A percentile compares a stretch with the other conserved stretches of the same genome.
These are phyloP conservation scores for Pythium chondricola DNA, from an alignment of 352 stramenopile genomes.

Conservation along the genomic window DNA sequence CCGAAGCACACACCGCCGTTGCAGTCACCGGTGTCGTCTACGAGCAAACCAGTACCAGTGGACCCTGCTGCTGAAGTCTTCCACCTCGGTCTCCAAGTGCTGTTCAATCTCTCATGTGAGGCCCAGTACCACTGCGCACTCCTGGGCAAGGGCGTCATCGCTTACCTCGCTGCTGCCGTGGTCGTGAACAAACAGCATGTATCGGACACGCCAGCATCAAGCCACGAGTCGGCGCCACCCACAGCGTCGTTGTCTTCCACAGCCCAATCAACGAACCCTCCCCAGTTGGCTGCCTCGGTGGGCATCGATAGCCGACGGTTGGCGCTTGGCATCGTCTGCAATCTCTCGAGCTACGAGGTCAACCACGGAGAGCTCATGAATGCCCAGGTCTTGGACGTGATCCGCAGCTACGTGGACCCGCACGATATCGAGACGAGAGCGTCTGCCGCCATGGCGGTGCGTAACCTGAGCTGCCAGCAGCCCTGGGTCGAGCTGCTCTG, in stretches of 20 bases:
- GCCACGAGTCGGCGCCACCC: background rate
- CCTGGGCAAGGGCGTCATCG: constrained; percentile 62
- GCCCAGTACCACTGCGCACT: constrained; percentile 62
- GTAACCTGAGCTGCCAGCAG: constrained; percentile 66
- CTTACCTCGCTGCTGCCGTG: constrained; percentile 55
- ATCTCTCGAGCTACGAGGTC: constrained; percentile 61
- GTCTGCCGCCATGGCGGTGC: constrained; percentile 63
- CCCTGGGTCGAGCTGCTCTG: constrained; percentile 80
- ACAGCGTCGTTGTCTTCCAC: background rate
- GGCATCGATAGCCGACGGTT: constrained; percentile 40
- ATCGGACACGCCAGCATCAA: background rate
- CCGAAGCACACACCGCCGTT: background rate
- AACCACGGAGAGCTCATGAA: constrained; percentile 83
- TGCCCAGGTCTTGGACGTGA: constrained; percentile 56
- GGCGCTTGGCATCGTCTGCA: constrained; percentile 69
- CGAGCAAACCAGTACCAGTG: no score
- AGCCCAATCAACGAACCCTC: constrained; percentile 1
- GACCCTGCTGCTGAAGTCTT: constrained; percentile 53
- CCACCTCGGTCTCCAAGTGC: constrained; percentile 55
- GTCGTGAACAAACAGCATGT: constrained; percentile 23
- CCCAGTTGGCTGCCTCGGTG: constrained; percentile 12
- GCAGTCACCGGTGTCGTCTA: background rate
- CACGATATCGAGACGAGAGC: constrained; percentile 58
- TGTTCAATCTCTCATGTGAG: constrained; percentile 76
- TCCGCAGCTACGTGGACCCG: constrained; percentile 69